Conservation (phyloP, 2,329 filamentous ascomycete species). For the Microsporum canis region DNA sequence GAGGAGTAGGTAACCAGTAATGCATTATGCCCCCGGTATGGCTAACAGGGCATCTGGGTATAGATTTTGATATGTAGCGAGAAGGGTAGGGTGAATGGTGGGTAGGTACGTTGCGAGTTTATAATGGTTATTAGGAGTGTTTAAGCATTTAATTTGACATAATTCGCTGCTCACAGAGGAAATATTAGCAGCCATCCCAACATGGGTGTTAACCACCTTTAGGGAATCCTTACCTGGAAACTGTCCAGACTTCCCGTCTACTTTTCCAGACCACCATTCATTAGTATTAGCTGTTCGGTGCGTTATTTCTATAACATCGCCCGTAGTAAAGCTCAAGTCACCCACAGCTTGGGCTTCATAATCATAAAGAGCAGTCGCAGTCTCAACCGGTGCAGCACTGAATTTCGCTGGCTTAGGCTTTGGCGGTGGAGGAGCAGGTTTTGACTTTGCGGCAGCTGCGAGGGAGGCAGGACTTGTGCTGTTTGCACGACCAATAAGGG, state of each 20-base stretch:
- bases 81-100: neutral
- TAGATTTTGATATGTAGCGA: too few species aligned
- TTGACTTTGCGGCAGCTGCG: constrained; percentile 54
- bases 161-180: constrained; percentile 23
- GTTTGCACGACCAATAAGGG: constrained; percentile 26
- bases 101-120: neutral
- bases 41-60: too few species aligned
- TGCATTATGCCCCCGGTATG: too few species aligned
- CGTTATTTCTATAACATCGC: constrained; percentile 83
- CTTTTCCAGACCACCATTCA: constrained; percentile 88
- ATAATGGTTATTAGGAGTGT: neutral
- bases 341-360: constrained; percentile 93
- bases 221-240: constrained; percentile 65
- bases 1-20: too few species aligned
- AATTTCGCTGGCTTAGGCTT: constrained; percentile 72
- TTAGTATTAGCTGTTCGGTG: constrained; percentile 78
- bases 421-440: constrained; percentile 56
- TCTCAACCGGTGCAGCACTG: constrained; percentile 55
- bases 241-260: constrained; percentile 72
- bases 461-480: constrained; percentile 31
- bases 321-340: constrained; percentile 78
- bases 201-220: neutral
- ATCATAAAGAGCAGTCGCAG: constrained; percentile 83
- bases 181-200: constrained; percentile 10
- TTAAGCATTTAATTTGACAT: constrained; percentile 24